Evolutionary conservation across 495 filamentous ascomycete species (phyloP).

Genomic region (Geoglossum glabrum): DNA sequence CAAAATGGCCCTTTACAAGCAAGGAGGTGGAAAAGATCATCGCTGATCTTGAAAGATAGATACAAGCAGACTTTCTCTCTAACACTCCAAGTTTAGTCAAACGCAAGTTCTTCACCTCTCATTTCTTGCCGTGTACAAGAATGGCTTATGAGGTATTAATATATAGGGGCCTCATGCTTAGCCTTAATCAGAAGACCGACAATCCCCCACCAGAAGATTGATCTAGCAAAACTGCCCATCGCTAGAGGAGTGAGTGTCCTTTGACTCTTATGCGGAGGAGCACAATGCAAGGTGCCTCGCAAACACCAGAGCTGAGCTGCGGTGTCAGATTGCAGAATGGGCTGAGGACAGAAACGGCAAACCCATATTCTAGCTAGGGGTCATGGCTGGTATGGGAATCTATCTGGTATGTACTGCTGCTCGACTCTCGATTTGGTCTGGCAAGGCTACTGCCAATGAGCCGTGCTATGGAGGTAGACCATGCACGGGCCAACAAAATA

Average conservation of each 20-base stretch:
- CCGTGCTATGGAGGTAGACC: too few relatives aligned
- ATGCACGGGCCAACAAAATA: too few relatives aligned
- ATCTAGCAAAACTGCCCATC: background rate
- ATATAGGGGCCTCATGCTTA: background rate
- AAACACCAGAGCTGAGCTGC: conserved; percentile 18
- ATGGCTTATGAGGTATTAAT: background rate
- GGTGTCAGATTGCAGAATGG: conserved; percentile 18
- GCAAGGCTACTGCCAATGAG: too few relatives aligned
- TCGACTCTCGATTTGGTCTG: too few relatives aligned
- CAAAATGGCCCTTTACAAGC: conserved; percentile 12
- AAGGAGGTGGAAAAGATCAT: conserved; percentile 20
- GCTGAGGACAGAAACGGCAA: conserved; percentile 3
- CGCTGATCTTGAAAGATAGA: conserved; percentile 15
- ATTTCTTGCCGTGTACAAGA: background rate
- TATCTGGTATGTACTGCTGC: too few relatives aligned
- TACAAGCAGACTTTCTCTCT: conserved; percentile 19
- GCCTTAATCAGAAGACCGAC: background rate
- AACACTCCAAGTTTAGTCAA: conserved; percentile 22
- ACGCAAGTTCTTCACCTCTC: conserved; percentile 13
- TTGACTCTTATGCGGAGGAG: background rate
- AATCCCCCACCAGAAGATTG: too few relatives aligned
- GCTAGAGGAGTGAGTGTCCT: background rate
- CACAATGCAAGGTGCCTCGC: background rate
- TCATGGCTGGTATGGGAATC: too few relatives aligned
- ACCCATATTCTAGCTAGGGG: too few relatives aligned